These are phyloP conservation scores for Ascocoryne sarcoides DNA, from an alignment of 2,329 filamentous ascomycete genomes.

Conservation along the genomic window DNA sequence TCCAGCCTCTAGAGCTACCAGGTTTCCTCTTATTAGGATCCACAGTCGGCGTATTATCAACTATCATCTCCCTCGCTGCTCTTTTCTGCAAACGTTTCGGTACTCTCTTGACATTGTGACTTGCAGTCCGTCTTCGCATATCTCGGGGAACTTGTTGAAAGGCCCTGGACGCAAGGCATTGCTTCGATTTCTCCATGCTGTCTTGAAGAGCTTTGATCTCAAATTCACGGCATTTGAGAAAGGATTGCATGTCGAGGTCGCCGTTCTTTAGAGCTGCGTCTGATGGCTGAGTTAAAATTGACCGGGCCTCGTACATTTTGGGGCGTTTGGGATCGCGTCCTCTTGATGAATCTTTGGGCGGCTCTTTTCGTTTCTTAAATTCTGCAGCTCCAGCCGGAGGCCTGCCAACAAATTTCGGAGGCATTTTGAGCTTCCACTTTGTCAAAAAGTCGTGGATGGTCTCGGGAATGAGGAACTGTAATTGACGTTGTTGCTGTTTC, in stretches of 20 bases:
- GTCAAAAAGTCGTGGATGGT: background rate
- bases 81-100: constrained; percentile 65
- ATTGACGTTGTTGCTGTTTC: background rate
- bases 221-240: constrained; percentile 76
- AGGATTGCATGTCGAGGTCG: constrained; percentile 76
- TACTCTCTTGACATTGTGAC: constrained; percentile 87
- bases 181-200: constrained; percentile 69
- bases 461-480: background rate
- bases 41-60: constrained; percentile 84
- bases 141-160: constrained; percentile 87
- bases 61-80: constrained; percentile 66
- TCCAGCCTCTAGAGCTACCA: constrained; percentile 44
- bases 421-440: constrained; percentile 11
- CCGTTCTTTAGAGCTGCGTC: constrained; percentile 48
- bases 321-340: constrained; percentile 30
- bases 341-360: constrained; percentile 14
- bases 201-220: constrained; percentile 81
- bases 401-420: constrained; percentile 8
- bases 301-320: constrained; percentile 35
- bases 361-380: constrained; percentile 22
- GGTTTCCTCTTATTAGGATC: constrained; percentile 55
- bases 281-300: constrained; percentile 36
- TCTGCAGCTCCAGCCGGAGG: background rate
- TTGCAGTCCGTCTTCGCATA: constrained; percentile 79
- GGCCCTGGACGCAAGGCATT: constrained; percentile 54